phyloP scores from a whole-genome alignment of 169 alveolate species.

The Cryptosporidium parvum region DNA sequence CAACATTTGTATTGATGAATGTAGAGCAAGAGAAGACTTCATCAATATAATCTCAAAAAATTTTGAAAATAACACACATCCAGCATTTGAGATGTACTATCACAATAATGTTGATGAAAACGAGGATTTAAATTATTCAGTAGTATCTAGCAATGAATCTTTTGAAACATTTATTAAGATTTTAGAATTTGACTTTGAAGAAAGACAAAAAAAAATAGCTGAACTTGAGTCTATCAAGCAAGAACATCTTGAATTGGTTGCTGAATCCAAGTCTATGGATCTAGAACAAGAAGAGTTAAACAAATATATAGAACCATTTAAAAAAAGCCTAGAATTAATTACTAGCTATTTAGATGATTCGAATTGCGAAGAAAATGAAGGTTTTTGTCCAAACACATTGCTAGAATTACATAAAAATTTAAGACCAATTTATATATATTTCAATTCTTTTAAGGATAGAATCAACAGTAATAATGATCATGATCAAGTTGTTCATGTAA shows the following conservation, averaged over 20 bases:
- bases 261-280: constrained; percentile 1
- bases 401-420: constrained; percentile 1
- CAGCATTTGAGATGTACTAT: constrained; percentile 41
- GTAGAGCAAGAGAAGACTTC: background rate
- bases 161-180: background rate
- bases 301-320: constrained; percentile 27
- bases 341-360: background rate
- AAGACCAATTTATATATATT: constrained; percentile 46
- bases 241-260: background rate
- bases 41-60: background rate
- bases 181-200: constrained; percentile 16
- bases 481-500: background rate
- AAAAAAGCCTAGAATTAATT: background rate
- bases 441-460: background rate
- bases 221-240: constrained; percentile 7
- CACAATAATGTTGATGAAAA: constrained; percentile 18
- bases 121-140: background rate
- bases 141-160: background rate
- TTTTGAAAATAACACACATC: constrained; percentile 10
- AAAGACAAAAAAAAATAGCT: background rate
- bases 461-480: background rate
- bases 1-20: constrained; percentile 13
- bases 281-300: constrained; percentile 18
- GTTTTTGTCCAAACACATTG: background rate
- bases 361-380: background rate